Base-by-base conservation (phyloP, 257 asterid species). In the Euphrasia confusa region DNA sequence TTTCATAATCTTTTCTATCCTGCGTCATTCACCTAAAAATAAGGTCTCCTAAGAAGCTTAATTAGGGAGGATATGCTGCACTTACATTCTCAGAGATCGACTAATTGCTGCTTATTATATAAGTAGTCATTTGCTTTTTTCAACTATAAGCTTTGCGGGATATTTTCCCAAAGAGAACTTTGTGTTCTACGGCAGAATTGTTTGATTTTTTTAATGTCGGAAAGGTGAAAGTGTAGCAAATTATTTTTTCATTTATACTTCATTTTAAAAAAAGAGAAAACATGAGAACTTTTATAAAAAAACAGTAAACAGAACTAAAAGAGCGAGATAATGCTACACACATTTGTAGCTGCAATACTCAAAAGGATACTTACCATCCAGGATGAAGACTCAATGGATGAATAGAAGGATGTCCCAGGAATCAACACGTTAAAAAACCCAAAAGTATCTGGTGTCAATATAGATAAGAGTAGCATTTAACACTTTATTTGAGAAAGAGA, bases 381-480 rank as follows among this genome's bases (percentile, higher is more conserved):
- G 27, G 81, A 57, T 48, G 78, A 70, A 54, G 80, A 77, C 70
- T 82, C 89, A 49, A 82, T 75, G 50, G 81, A 72, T 54, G 85
- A 75, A 68, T 75, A 82, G 79, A 82, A 77, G 60, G 89, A 77
- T 15, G 83, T 27, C 64, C 85, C 85, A 62, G 85, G 89, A 66
- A 73, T 73, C 72, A 79, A 61, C 70, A 63, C 24, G 60, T 82
- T 79, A 60, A 82, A 75, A 10, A 77, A 60, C 61, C 88, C 88
- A 65, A 70, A 72, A 40, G 60, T 74, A 75, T 82, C 86, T 81
- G 78, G 70, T 42, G 59, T 24, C 54, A 73, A 65, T 60, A 63
- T 6, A 72, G 47, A 67, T 21, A 6, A 47, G 48, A 30, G n/a
- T 54, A 70, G 27, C 33, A 52, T 12, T 24, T 54, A 58, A 63